A percentile compares a stretch with the other conserved stretches of the same genome.
Evolutionary conservation across 179 eudicot genomes (phyloP).

Genomic region (Beta macrorhiza): DNA sequence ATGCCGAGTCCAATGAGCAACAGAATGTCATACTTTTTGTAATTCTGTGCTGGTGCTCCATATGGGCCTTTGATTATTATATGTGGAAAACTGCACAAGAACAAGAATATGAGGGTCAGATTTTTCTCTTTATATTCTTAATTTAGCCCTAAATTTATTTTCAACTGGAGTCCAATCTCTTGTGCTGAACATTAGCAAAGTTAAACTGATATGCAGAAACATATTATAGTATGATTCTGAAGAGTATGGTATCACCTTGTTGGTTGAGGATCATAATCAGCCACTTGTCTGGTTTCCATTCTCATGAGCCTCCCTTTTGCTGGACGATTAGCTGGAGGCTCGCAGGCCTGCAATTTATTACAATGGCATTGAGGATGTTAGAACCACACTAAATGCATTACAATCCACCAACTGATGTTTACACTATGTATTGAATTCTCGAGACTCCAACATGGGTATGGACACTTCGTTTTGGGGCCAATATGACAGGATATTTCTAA

Average conservation of each 20-base stretch:
- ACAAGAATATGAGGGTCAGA: not conserved
- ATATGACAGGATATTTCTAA: no score
- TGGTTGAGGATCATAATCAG: constrained; percentile 39
- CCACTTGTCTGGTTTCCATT: constrained; percentile 57
- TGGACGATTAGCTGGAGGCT: constrained; percentile 39
- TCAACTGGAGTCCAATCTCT: not conserved
- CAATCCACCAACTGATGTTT: not conserved
- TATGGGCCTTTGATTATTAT: constrained; percentile 84
- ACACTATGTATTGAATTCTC: no score
- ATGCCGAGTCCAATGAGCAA: constrained; percentile 88
- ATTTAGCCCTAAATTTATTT: not conserved
- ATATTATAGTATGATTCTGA: not conserved
- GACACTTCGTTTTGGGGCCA: no score
- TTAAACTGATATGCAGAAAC: not conserved
- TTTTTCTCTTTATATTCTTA: no score
- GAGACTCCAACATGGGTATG: no score
- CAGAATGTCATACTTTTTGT: constrained; percentile 74
- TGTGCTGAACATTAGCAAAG: not conserved
- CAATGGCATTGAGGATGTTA: constrained; percentile 12
- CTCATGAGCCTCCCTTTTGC: constrained; percentile 56
- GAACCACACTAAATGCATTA: not conserved
- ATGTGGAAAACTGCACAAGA: constrained; percentile 57
- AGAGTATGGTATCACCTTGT: constrained; percentile 38
- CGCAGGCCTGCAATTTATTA: constrained; percentile 53
- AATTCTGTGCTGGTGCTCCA: constrained; percentile 95